phyloP scores from a whole-genome alignment of 2,329 filamentous ascomycete genomes.

The Fusarium austroafricanum region DNA sequence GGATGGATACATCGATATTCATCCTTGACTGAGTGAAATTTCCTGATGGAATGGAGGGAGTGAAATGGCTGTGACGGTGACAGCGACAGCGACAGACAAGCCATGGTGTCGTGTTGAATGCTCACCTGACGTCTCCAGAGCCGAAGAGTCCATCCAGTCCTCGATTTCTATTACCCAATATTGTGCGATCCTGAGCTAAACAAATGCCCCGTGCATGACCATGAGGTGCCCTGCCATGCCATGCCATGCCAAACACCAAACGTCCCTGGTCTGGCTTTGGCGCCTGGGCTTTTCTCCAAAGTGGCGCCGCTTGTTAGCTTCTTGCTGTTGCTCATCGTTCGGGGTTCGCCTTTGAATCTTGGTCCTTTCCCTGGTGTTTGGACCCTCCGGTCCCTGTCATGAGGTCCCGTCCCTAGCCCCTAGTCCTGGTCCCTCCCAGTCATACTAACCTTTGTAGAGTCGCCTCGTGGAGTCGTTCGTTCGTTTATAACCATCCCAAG shows the following conservation, averaged over 20 bases:
- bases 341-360: constrained; percentile 36
- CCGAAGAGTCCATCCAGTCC: constrained; percentile 54
- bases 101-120: constrained; percentile 43
- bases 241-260: constrained; percentile 29
- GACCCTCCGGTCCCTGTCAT: constrained; percentile 40
- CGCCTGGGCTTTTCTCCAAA: constrained; percentile 11
- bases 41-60: constrained; percentile 5
- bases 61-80: constrained; percentile 11
- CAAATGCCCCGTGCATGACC: constrained; percentile 43
- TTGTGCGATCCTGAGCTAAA: constrained; percentile 49
- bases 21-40: constrained; percentile 8
- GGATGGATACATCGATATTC: constrained; percentile 8
- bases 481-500: constrained; percentile 40
- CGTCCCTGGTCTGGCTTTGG: constrained; percentile 26
- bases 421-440: constrained; percentile 6
- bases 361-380: constrained; percentile 23
- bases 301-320: constrained; percentile 37
- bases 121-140: constrained; percentile 45
- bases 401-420: constrained; percentile 24
- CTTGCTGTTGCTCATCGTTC: constrained; percentile 32
- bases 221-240: constrained; percentile 5
- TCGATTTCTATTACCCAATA: constrained; percentile 64
- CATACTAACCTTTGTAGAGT: constrained; percentile 22
- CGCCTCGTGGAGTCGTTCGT: constrained; percentile 35
- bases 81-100: constrained; percentile 5